phyloP scores from a whole-genome alignment of 345 rosid species.

The Eutrema japonicum region DNA sequence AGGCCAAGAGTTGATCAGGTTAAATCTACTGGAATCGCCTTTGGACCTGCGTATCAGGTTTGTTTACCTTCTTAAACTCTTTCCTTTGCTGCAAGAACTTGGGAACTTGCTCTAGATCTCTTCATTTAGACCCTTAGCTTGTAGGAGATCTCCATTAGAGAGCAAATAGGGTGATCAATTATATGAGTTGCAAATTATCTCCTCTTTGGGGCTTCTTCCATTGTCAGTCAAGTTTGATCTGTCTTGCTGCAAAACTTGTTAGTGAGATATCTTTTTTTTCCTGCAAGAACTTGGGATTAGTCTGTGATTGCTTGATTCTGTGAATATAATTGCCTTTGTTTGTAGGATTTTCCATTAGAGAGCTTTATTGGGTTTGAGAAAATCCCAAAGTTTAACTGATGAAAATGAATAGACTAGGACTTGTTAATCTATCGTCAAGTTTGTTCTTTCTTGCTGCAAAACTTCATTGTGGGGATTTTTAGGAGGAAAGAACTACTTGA shows the following conservation, averaged over 20 bases:
- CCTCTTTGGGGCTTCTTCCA: no score
- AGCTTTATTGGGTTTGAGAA: not conserved
- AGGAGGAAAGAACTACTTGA: not conserved
- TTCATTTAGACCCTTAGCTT: no score
- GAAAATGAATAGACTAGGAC: no score
- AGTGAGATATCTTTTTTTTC: not conserved
- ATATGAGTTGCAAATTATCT: not conserved
- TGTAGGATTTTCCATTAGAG: not conserved
- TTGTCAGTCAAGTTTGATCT: not conserved
- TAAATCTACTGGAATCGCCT: constrained; percentile 90
- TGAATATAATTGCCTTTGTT: not conserved
- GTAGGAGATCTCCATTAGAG: not conserved
- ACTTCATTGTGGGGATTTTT: no score
- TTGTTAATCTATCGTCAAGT: no score
- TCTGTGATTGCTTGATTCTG: not conserved
- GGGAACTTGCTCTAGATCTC: not conserved
- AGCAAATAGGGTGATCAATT: not conserved
- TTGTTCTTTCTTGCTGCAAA: no score
- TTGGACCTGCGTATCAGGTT: constrained; percentile 96
- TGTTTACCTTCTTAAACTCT: constrained; percentile 26
- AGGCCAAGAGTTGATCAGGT: constrained; percentile 85
- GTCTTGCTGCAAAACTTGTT: not conserved
- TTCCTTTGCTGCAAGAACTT: constrained; percentile 16
- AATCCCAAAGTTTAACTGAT: not conserved
- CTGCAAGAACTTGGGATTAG: constrained; percentile 1